A percentile compares a stretch with the other conserved stretches of the same genome.
These are phyloP conservation scores for Myrmaecium sp. DNA, from an alignment of 2,329 filamentous ascomycete species.

Conservation along the genomic window DNA sequence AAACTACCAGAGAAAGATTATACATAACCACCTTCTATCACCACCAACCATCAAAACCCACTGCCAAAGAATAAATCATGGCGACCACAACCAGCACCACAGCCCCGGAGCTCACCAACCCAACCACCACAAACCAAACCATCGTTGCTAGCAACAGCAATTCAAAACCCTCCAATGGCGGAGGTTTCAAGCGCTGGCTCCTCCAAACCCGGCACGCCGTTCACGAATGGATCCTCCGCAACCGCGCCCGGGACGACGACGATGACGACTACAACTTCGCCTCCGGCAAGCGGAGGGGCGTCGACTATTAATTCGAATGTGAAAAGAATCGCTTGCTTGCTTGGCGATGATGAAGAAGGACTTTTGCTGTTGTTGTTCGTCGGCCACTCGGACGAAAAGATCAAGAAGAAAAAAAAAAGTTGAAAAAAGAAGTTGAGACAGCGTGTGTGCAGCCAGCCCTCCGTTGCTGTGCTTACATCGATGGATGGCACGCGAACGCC, in stretches of 20 bases:
- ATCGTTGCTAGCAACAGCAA: neutral
- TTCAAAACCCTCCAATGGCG: neutral
- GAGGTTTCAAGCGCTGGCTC: too few species aligned
- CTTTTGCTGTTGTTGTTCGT: neutral
- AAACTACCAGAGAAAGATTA: neutral
- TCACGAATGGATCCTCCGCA: constrained; percentile 7
- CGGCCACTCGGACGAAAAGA: neutral
- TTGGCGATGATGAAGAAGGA: too few species aligned
- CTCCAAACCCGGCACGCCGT: constrained; percentile 1
- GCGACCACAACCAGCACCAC: neutral
- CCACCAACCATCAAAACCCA: constrained; percentile 1
- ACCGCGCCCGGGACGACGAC: constrained; percentile 14
- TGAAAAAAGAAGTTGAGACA: too few species aligned
- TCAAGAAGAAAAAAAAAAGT: too few species aligned
- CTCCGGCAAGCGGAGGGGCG: constrained; percentile 5
- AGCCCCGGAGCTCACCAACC: neutral
- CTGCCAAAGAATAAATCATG: neutral
- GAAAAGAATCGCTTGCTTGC: too few species aligned
- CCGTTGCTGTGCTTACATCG: too few species aligned
- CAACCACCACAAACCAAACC: neutral
- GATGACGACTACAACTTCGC: constrained; percentile 22
- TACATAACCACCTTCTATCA: neutral
- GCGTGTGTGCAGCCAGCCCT: too few species aligned
- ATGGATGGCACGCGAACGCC: too few species aligned
- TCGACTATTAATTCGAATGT: constrained; percentile 4